phyloP scores from a whole-genome alignment of 257 asterid species.

The Handroanthus guayacan region DNA sequence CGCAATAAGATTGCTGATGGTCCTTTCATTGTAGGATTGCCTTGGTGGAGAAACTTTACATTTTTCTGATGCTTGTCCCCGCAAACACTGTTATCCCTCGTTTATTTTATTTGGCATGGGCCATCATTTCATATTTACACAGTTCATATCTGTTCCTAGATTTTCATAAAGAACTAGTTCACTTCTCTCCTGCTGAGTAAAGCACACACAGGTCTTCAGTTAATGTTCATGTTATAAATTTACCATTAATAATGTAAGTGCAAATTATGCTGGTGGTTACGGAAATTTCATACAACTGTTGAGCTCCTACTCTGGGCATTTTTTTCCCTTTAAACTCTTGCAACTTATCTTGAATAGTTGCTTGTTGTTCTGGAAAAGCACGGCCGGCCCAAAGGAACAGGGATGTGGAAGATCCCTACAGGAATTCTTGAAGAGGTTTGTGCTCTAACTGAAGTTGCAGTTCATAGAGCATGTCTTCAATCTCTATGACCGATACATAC shows the following conservation, averaged over 20 bases:
- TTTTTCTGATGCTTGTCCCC: neutral
- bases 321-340: neutral
- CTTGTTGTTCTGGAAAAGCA: constrained; percentile 78
- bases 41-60: neutral
- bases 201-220: constrained; percentile 15
- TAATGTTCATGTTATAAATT: constrained; percentile 1
- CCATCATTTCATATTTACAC: neutral
- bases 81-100: neutral
- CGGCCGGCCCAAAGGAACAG: constrained; percentile 59
- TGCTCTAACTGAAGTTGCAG: constrained; percentile 7
- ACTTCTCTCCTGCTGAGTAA: neutral
- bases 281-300: neutral
- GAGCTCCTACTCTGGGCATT: neutral
- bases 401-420: constrained; percentile 85
- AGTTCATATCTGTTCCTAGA: neutral
- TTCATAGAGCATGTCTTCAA: neutral
- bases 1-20: neutral
- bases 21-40: neutral
- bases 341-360: constrained; percentile 51
- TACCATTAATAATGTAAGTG: neutral
- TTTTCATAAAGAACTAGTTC: neutral
- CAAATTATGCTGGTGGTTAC: neutral
- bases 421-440: constrained; percentile 75
- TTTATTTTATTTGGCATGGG: neutral
- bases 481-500: constrained; percentile 17